Base-by-base conservation (phyloP, 2,329 filamentous ascomycete species). In the Neopestalotiopsis clavispora region DNA sequence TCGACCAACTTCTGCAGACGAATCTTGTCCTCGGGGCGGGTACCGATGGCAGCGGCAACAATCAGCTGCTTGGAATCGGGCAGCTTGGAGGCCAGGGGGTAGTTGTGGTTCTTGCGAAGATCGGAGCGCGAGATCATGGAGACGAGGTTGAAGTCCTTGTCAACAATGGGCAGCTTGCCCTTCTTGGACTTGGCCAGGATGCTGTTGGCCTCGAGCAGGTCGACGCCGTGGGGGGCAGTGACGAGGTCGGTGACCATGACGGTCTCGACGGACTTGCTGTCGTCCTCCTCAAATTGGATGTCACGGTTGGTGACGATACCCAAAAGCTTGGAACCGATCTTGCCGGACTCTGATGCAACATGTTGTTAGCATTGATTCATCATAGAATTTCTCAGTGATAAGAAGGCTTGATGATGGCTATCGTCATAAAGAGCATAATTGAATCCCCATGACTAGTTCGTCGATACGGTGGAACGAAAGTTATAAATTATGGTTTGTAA, bases 381-480 rank as follows among this genome's bases (percentile, higher is more conserved):
- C 4, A 13, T 10, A 38, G 2, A 58, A 49, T 45, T 59, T 70
- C 45, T 38, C 38, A 14, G 17, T 17, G 40, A n/a, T 64, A 49
- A 62, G 66, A 40, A 64, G 40, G 69, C 65, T 68, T 66, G 59
- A 68, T 40, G 62, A 61, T 73, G 70, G 62, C 71, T 76, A 76
- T 75, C 76, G 74, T 84, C 81, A 86, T 83, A 82, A 81, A 83
- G 81, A 81, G 77, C 77, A 81, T 83, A 84, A 80, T 80, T 84
- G 83, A 86, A 83, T 97, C 94, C 94, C 89, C 94, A 97, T 86
- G 88, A 94, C 93, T 89, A 88, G 90, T 85, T 88, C 87, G 91
- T 93, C 92, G 89, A 91, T 97, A 88, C 94, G 94, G 96, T 95
- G 95, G 96, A 99, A 99, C 96, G 96, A 99, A 99, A 99, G 96